Evolutionary conservation across 2,329 filamentous ascomycete species (phyloP).

Genomic region (Fusarium luffae): DNA sequence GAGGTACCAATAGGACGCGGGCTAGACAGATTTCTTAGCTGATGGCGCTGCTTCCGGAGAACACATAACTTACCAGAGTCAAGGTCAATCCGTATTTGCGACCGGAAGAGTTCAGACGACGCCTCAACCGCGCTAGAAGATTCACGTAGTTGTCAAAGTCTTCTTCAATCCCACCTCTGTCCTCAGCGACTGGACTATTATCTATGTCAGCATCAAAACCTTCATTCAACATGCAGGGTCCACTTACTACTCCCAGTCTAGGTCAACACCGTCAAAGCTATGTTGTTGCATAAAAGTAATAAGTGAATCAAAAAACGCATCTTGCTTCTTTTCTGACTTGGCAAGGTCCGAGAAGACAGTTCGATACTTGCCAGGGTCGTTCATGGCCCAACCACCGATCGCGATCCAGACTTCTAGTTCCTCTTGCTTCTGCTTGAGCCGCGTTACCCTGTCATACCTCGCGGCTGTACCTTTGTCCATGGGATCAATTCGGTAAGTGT

Average conservation of each 20-base stretch:
- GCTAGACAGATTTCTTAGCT: background rate
- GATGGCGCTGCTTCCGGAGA: too few relatives aligned
- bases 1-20: slow-evolving; percentile 49
- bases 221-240: too few relatives aligned
- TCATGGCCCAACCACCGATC: slow-evolving; percentile 5
- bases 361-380: background rate
- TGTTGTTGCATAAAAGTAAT: background rate
- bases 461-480: slow-evolving; percentile 9
- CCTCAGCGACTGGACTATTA: background rate
- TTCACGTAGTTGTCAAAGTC: slow-evolving; percentile 1
- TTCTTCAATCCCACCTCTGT: background rate
- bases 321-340: background rate
- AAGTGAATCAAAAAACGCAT: background rate
- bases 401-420: slow-evolving; percentile 47
- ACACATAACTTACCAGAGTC: background rate
- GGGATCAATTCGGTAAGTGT: slow-evolving; percentile 37
- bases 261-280: background rate
- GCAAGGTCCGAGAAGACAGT: rapidly evolving
- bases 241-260: background rate
- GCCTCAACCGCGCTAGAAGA: rapidly evolving
- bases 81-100: background rate
- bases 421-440: slow-evolving; percentile 43
- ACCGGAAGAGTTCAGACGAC: rapidly evolving
- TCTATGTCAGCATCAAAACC: too few relatives aligned
- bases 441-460: rapidly evolving